Percentiles rank a stretch among this genome's conserved stretches.
Conservation (phyloP, 305 asterid genomes). For the Solanum aculeatissimum region DNA sequence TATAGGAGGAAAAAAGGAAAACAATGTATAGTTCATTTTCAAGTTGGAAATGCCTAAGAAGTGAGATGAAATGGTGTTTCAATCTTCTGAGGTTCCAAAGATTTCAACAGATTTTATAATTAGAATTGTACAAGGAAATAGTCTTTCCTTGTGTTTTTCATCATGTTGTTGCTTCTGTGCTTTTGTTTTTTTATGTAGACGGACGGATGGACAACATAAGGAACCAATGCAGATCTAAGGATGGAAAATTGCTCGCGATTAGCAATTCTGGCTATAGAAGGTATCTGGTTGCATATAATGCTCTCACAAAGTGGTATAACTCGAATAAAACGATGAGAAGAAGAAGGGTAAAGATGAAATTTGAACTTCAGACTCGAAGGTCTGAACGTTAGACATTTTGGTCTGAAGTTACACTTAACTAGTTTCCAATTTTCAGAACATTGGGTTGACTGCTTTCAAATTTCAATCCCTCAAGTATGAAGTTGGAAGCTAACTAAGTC, state of each 20-base stretch:
- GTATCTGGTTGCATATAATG: constrained; percentile 73
- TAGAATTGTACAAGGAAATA: not conserved
- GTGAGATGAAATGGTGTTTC: not conserved
- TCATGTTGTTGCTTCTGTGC: not conserved
- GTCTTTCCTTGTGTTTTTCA: not conserved
- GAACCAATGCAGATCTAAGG: constrained; percentile 47
- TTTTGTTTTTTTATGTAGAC: constrained; percentile 25
- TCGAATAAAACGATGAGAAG: not conserved
- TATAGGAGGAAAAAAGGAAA: not conserved
- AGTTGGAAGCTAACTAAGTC: not conserved
- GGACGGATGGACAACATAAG: constrained; percentile 68
- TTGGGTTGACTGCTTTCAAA: not conserved
- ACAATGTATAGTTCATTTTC: not conserved
- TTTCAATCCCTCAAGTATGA: not conserved
- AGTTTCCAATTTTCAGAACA: not conserved
- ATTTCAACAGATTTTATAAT: not conserved
- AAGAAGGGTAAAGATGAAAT: not conserved
- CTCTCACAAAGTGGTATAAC: constrained; percentile 60
- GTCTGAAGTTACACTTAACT: not conserved
- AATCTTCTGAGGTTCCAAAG: not conserved
- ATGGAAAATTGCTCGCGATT: constrained; percentile 60
- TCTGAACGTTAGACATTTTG: not conserved
- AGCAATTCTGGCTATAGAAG: constrained; percentile 79
- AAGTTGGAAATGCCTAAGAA: not conserved
- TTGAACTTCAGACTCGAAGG: not conserved